Evolutionary conservation across 2,329 filamentous ascomycete genomes (phyloP).

Genomic region (Xylaria sp.): DNA sequence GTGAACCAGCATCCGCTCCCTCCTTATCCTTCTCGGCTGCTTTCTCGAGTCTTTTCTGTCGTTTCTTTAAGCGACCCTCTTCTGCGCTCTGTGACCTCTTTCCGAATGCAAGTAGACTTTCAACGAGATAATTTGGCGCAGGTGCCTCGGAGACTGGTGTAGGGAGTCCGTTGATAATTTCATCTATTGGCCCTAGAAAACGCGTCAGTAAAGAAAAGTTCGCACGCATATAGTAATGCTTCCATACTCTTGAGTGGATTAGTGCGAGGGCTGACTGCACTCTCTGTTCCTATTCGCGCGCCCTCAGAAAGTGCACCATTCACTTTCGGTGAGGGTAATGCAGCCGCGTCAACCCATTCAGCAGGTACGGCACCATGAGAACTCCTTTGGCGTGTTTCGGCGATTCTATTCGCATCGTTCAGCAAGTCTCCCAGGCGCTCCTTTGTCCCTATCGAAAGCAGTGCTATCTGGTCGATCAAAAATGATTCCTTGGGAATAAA

Average conservation of each 20-base stretch:
- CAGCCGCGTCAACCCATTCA: constrained; percentile 80
- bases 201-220: constrained; percentile 51
- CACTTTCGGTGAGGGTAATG: constrained; percentile 54
- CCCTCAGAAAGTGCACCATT: constrained; percentile 41
- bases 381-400: constrained; percentile 77
- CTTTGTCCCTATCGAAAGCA: constrained; percentile 85
- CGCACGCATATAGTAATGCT: constrained; percentile 27
- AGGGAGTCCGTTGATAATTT: constrained; percentile 55
- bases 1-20: constrained; percentile 57
- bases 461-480: constrained; percentile 82
- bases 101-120: constrained; percentile 70
- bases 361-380: constrained; percentile 82
- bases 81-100: constrained; percentile 77
- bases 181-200: constrained; percentile 54
- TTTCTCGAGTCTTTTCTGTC: constrained; percentile 68
- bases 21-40: constrained; percentile 63
- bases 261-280: constrained; percentile 64
- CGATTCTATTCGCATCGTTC: constrained; percentile 78
- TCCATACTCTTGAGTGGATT: constrained; percentile 71
- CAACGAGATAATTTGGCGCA: constrained; percentile 61
- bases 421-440: constrained; percentile 80
- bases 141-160: constrained; percentile 61
- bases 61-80: constrained; percentile 75
- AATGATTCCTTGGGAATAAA: constrained; percentile 81
- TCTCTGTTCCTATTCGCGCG: constrained; percentile 52